A percentile compares a stretch with the other conserved stretches of the same genome.
phyloP scores from a whole-genome alignment of 1,139 yeast species.

The Casaregolazyma lundiana region DNA sequence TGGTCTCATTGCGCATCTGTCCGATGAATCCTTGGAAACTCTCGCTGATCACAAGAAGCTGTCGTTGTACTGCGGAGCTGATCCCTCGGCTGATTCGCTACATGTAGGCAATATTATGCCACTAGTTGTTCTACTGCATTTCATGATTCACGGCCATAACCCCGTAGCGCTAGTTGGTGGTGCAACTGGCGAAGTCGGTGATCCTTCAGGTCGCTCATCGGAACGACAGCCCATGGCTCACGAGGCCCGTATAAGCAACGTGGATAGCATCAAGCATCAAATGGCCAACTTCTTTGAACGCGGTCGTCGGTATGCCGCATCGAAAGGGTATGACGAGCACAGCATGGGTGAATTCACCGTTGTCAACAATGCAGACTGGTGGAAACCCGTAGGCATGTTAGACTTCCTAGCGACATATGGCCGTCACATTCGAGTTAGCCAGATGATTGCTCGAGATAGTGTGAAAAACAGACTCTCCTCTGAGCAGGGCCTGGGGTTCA shows the following conservation, averaged over 20 bases:
- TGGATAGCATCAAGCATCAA: constrained; percentile 56
- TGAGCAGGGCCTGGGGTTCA: constrained; percentile 79
- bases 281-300: constrained; percentile 53
- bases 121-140: constrained; percentile 76
- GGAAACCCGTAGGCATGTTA: constrained; percentile 70
- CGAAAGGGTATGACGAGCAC: constrained; percentile 41
- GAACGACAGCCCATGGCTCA: constrained; percentile 62
- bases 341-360: constrained; percentile 38
- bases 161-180: constrained; percentile 88
- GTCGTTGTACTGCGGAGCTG: constrained; percentile 89
- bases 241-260: constrained; percentile 52
- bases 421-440: constrained; percentile 69
- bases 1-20: constrained; percentile 25
- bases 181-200: constrained; percentile 97
- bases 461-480: constrained; percentile 68
- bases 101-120: constrained; percentile 92
- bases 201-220: constrained; percentile 85
- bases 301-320: constrained; percentile 58
- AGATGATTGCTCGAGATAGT: constrained; percentile 88
- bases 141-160: constrained; percentile 76
- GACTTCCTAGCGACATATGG: constrained; percentile 79
- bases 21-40: constrained; percentile 33
- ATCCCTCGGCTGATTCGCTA: constrained; percentile 85
- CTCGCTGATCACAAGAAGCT: constrained; percentile 40
- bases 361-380: constrained; percentile 77